Base-by-base conservation (phyloP, 106 monocot genomes). In the Chionographis japonica region DNA sequence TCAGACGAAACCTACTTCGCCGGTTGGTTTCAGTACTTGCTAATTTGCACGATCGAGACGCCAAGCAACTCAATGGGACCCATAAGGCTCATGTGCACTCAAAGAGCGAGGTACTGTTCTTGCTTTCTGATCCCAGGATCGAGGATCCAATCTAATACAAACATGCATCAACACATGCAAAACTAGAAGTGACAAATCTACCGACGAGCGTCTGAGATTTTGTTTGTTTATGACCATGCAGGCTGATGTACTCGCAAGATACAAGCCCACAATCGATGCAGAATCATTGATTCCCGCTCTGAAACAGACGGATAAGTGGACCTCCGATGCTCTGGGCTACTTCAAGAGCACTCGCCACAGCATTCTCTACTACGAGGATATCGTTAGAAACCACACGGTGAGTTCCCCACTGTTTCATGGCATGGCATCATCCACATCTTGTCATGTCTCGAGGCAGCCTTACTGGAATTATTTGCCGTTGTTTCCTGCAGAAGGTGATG, bases 61-160 rank as follows among this genome's bases (percentile, higher is more conserved):
- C 61, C 16, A 81, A 81, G 43, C 64, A 62, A 15, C 37, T 81
- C n/a, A 81, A 81, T 72, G 81, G 81, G 17, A 81, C 81, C 2
- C 81, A 81, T 38, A 81, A 72, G 36, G 71, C 81, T 4, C 81
- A 81, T 52, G 81, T 81, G 50, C 81, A 81, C 51, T 81, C 81
- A 27, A 49, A 60, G 39, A 54, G 72, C 9, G 80, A 81, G 80
- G 80, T 81, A 13, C 9, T 46, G 9, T 46, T 46, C 46, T 5
- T 46, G 9, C 8, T 46, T 10, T 10, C 9, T 46, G 46, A 2
- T 46, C 46, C 46, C 46, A 6, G 46, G 46, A 5, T 46, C 0
- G 9, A 1, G 9, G 5, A 10, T 46, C 46, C 46, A 27, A 27
- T 27, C 27, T 1, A 27, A 27, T 27, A 27, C 27, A 46, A 5